Base-by-base conservation (phyloP, 225 moss, liverwort and hornwort species). In the Anthoceros angustus region DNA sequence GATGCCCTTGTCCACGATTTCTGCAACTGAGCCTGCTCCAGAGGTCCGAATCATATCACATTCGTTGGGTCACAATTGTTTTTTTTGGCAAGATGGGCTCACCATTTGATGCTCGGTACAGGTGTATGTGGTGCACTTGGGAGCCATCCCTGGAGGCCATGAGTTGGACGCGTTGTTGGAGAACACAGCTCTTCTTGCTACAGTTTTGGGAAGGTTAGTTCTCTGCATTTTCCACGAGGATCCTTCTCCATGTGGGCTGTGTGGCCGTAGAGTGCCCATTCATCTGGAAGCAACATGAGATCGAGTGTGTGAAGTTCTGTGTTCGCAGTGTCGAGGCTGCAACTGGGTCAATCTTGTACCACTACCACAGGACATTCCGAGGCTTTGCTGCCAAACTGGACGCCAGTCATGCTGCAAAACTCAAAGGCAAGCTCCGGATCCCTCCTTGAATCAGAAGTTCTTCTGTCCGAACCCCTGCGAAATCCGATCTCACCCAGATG, bases 51-150 rank as follows among this genome's bases (percentile, higher is more conserved):
- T 32, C 32, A 32, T 32, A 4, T 4, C 32, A 4, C 32, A 32
- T 1, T 32, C 32, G 32, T 32, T 32, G 32, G 32, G 32, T 32
- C 2, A 1, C 32, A 1, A 4, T 4, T 32, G 32, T 32, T 1
- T 1, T 1, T n/a, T 32, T 1, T 32, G 32, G 32, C 2, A 1
- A 4, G 2, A 4, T 32, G 32, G 32, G 32, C 32, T 32, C 32
- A 32, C 32, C 46, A 5, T 55, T 55, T 20, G 18, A 23, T 20
- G 55, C n/a, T 12, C 12, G 11, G 45, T 16, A 12, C 55, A 55
- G 55, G 55, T 55, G 55, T 55, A 9, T 20, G 55, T 55, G 12
- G 55, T 55, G 55, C 55, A 55, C 55, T 7, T 55, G n/a, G 55
- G 55, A 55, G 23, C 3, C 55, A 55, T 5, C 18, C 4, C n/a